Percentiles rank a stretch among this genome's conserved stretches.
Conservation (phyloP, 768 basidiomycete species). For the Heimioporus sp. region DNA sequence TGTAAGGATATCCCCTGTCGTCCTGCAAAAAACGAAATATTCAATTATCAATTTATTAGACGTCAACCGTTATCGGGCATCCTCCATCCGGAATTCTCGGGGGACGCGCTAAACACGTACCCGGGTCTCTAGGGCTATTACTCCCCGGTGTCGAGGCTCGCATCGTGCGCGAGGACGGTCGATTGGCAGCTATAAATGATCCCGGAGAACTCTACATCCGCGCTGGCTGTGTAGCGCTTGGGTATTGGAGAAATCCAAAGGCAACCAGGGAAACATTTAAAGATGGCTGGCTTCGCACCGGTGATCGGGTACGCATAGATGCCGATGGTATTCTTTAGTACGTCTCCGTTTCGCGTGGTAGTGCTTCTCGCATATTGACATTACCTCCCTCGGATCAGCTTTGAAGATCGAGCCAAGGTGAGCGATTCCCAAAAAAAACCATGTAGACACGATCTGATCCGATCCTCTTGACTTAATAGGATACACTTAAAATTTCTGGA, state of each 20-base stretch:
- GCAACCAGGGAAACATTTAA: constrained; percentile 65
- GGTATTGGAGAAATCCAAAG: constrained; percentile 72
- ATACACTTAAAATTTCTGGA: constrained; percentile 79
- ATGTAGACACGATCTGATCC: background rate
- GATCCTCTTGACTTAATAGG: constrained; percentile 36
- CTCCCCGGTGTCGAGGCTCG: constrained; percentile 63
- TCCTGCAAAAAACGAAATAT: background rate
- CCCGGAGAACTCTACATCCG: constrained; percentile 65
- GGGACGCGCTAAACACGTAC: constrained; percentile 38
- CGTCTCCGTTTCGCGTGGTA: constrained; percentile 17
- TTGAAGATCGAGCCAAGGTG: constrained; percentile 76
- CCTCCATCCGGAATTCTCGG: constrained; percentile 45
- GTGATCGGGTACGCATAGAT: constrained; percentile 66
- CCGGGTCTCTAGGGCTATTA: constrained; percentile 56
- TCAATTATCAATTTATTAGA: constrained; percentile 37
- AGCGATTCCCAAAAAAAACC: background rate
- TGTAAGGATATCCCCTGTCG: constrained; percentile 36
- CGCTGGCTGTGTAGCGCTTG: constrained; percentile 54
- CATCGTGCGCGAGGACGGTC: constrained; percentile 58
- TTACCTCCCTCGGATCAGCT: constrained; percentile 41
- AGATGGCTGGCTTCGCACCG: constrained; percentile 73
- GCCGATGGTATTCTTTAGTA: constrained; percentile 65
- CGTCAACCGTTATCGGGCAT: constrained; percentile 47
- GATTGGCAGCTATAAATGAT: constrained; percentile 52
- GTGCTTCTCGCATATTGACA: background rate